Conservation (phyloP, 192 early-diverging fungal species). For the Funneliformis geosporum region DNA sequence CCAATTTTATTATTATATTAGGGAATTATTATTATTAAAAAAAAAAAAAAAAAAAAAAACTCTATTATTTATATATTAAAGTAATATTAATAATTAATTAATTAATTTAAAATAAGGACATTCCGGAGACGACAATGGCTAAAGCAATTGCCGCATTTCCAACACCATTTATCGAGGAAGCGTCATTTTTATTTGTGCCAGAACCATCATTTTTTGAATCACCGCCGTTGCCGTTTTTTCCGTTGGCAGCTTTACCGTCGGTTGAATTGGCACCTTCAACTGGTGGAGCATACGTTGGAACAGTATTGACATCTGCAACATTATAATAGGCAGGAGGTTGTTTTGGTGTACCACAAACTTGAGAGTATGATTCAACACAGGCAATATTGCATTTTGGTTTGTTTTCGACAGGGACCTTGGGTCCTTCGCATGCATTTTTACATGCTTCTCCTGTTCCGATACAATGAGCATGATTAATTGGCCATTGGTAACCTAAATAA, state of each 20-base stretch:
- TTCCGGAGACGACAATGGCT: background rate
- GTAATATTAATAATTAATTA: background rate
- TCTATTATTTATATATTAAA: too few species aligned
- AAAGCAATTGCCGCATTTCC: background rate
- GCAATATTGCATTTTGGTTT: background rate
- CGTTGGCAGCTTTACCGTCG: background rate
- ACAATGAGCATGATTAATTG: constrained; percentile 16
- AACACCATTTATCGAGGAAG: background rate
- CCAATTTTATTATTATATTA: too few species aligned
- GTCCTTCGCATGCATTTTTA: background rate
- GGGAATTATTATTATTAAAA: background rate
- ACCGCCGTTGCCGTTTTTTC: too few species aligned
- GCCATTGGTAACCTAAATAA: constrained; percentile 26
- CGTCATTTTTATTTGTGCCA: background rate
- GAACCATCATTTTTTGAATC: background rate
- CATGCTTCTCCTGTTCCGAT: constrained; percentile 10
- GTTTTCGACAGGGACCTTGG: background rate
- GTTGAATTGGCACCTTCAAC: background rate
- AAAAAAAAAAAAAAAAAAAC: background rate
- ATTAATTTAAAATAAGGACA: background rate
- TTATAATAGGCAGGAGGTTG: constrained; percentile 23
- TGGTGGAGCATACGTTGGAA: constrained; percentile 16
- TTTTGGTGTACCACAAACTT: background rate
- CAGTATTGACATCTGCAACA: background rate
- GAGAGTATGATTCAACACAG: background rate